These are phyloP conservation scores for Ganoderma leucocontextum DNA, from an alignment of 1,284 basidiomycete species.

Conservation along the genomic window DNA sequence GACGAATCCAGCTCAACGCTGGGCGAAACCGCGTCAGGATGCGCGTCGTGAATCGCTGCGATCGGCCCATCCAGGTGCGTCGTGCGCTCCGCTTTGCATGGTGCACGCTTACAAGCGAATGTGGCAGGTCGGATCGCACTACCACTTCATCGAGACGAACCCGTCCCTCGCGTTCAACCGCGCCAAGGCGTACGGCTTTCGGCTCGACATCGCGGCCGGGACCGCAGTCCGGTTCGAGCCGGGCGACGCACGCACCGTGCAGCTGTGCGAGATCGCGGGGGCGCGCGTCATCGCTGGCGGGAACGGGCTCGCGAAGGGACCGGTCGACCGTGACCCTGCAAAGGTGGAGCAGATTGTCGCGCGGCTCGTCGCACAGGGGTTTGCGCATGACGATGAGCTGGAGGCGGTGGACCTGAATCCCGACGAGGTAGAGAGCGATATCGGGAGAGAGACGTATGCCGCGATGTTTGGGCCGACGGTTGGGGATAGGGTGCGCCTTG, in stretches of 20 bases:
- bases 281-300: too few relatives aligned
- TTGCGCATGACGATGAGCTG: too few relatives aligned
- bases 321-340: too few relatives aligned
- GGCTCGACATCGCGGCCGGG: neutral
- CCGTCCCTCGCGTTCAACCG: too few relatives aligned
- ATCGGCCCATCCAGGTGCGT: neutral
- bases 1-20: neutral
- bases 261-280: too few relatives aligned
- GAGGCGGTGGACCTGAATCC: too few relatives aligned
- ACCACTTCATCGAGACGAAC: neutral
- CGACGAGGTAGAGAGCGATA: slow-evolving; percentile 37
- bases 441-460: slow-evolving; percentile 77
- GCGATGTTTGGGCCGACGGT: slow-evolving; percentile 96
- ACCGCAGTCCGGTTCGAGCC: neutral
- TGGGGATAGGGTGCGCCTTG: slow-evolving; percentile 90
- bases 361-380: too few relatives aligned
- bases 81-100: neutral
- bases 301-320: too few relatives aligned
- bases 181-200: too few relatives aligned
- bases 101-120: neutral
- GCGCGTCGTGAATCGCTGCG: neutral
- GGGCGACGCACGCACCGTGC: neutral
- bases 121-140: neutral
- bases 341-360: too few relatives aligned
- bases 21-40: neutral